A percentile compares a stretch with the other conserved stretches of the same genome.
These are phyloP conservation scores for Coemansia sp. DNA, from an alignment of 192 early-diverging fungal species.

Conservation along the genomic window DNA sequence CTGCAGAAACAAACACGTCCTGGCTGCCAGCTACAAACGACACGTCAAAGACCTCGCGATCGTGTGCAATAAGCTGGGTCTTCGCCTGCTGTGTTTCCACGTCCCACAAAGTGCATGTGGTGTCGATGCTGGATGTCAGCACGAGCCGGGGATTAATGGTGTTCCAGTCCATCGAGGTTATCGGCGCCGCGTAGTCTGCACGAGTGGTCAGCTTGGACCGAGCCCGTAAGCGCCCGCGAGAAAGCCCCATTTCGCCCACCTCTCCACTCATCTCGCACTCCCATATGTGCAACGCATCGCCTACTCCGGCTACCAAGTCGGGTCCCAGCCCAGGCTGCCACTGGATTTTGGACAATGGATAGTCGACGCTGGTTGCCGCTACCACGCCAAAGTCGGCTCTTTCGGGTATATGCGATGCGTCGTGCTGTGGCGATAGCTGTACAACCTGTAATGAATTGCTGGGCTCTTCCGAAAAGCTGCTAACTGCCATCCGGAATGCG, in stretches of 20 bases:
- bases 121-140: conserved; percentile 95
- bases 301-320: conserved; percentile 85
- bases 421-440: conserved; percentile 51
- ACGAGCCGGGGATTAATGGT: conserved; percentile 76
- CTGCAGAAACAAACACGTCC: conserved; percentile 94
- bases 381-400: conserved; percentile 69
- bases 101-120: conserved; percentile 99
- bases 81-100: conserved; percentile 94
- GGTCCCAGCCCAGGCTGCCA: conserved; percentile 63
- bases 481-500: conserved; percentile 78
- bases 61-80: conserved; percentile 99
- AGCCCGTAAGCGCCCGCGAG: conserved; percentile 18
- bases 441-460: conserved; percentile 59
- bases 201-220: conserved; percentile 55
- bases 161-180: conserved; percentile 99
- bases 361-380: conserved; percentile 75
- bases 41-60: conserved; percentile 98
- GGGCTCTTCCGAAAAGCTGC: conserved; percentile 74
- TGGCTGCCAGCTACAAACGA: conserved; percentile 78
- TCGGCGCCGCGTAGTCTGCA: conserved; percentile 80
- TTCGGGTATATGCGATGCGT: conserved; percentile 35
- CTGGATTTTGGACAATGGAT: conserved; percentile 87
- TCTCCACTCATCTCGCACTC: conserved; percentile 63
- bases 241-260: conserved; percentile 33
- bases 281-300: conserved; percentile 89